Conservation (phyloP, 495 filamentous ascomycete species). For the Hyaloscypha variabilis region DNA sequence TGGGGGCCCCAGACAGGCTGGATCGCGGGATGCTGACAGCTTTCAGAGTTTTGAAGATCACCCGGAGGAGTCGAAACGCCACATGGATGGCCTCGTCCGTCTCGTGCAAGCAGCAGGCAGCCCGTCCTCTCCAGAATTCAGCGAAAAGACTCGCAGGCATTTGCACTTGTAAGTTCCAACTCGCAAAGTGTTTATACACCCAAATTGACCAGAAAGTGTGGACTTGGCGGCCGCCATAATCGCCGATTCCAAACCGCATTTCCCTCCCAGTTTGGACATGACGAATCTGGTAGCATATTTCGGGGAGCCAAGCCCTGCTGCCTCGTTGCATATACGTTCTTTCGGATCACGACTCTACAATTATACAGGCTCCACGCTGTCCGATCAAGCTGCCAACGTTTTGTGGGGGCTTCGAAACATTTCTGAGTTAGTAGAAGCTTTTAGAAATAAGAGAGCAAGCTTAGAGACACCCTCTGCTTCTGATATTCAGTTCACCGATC, state of each 20-base stretch:
- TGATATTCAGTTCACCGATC: conserved; percentile 26
- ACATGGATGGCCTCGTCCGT: conserved; percentile 21
- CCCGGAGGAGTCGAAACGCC: conserved; percentile 1
- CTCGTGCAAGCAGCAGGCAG: conserved; percentile 21
- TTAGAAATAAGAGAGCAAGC: conserved; percentile 9
- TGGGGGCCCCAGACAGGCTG: neutral
- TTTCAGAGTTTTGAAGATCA: conserved; percentile 16
- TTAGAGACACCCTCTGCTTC: conserved; percentile 8
- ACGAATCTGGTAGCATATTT: conserved; percentile 15
- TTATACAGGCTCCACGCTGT: conserved; percentile 16
- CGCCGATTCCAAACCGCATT: conserved; percentile 14
- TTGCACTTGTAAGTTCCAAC: conserved; percentile 14
- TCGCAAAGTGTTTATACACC: neutral
- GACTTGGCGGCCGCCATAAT: conserved; percentile 20
- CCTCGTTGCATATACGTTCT: conserved; percentile 14
- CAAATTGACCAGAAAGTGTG: conserved; percentile 7
- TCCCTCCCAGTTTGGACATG: conserved; percentile 9
- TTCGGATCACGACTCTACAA: conserved; percentile 22
- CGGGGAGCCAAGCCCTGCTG: conserved; percentile 15
- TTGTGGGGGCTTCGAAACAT: conserved; percentile 28
- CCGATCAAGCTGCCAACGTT: conserved; percentile 18
- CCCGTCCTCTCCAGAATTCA: conserved; percentile 1
- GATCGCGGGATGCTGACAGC: neutral
- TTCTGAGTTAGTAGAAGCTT: conserved; percentile 15
- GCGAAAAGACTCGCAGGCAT: conserved; percentile 15